These are phyloP conservation scores for Solanum virginianum DNA, from an alignment of 257 asterid species.

Conservation along the genomic window DNA sequence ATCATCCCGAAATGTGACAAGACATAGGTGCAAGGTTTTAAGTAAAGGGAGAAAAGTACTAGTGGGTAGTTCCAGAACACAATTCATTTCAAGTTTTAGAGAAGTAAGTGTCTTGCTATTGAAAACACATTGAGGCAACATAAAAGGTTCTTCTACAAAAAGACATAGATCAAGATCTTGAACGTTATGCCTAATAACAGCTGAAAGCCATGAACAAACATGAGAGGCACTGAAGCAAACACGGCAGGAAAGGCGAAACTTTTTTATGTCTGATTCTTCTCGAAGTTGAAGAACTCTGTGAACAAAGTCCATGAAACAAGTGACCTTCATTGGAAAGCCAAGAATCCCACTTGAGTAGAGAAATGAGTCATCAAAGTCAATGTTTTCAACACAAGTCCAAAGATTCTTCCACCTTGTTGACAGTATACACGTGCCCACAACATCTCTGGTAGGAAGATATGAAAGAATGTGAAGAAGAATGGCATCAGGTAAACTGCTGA, in stretches of 20 bases:
- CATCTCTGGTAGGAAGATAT: slow-evolving; percentile 40
- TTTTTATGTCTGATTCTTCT: slow-evolving; percentile 20
- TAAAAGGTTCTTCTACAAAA: slow-evolving; percentile 35
- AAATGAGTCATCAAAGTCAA: slow-evolving; percentile 36
- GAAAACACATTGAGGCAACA: slow-evolving; percentile 28
- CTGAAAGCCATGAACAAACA: slow-evolving; percentile 37
- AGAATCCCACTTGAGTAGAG: slow-evolving; percentile 18
- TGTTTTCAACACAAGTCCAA: slow-evolving; percentile 31
- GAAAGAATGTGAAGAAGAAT: slow-evolving; percentile 41
- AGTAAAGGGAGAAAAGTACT: slow-evolving; percentile 29
- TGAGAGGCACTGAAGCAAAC: slow-evolving; percentile 35
- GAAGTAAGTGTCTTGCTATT: slow-evolving; percentile 17
- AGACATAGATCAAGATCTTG: slow-evolving; percentile 49
- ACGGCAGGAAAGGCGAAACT: slow-evolving; percentile 47
- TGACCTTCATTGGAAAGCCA: slow-evolving; percentile 14
- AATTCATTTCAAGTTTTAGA: slow-evolving; percentile 35
- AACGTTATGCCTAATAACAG: slow-evolving; percentile 27
- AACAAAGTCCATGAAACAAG: slow-evolving; percentile 30
- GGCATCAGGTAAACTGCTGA: slow-evolving; percentile 38
- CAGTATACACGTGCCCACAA: slow-evolving; percentile 30
- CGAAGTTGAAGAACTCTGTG: slow-evolving; percentile 34
- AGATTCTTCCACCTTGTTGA: slow-evolving; percentile 42
- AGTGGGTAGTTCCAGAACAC: slow-evolving; percentile 34
- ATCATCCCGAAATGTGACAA: slow-evolving; percentile 34
- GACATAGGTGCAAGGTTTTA: slow-evolving; percentile 29